Conservation (phyloP, 345 rosid species). For the Salix brachista region DNA sequence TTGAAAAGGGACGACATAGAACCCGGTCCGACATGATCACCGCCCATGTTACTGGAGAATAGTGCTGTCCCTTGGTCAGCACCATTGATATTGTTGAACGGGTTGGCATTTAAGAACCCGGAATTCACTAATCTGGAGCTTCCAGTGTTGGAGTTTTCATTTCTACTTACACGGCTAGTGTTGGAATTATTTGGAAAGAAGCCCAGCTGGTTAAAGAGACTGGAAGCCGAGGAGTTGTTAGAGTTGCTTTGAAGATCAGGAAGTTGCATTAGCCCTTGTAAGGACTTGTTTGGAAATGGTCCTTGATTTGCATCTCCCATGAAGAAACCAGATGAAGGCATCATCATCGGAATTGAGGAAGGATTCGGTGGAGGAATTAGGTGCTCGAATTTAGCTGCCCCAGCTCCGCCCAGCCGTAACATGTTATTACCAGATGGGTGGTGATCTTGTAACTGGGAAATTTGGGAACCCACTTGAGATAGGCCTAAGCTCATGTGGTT, state of each 20-base stretch:
- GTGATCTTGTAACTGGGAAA: slow-evolving; percentile 17
- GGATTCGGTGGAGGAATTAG: slow-evolving; percentile 10
- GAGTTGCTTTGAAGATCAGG: slow-evolving; percentile 10
- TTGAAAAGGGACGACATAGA: not conserved
- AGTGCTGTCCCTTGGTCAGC: slow-evolving; percentile 5
- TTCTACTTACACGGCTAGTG: not conserved
- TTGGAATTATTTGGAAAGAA: slow-evolving; percentile 11
- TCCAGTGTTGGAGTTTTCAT: not conserved
- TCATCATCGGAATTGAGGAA: slow-evolving; percentile 8
- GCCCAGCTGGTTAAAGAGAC: slow-evolving; percentile 6
- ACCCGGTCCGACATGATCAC: slow-evolving; percentile 4
- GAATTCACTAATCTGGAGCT: not conserved
- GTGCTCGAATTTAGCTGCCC: slow-evolving; percentile 17
- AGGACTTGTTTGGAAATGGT: slow-evolving; percentile 9
- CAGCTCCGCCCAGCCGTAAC: slow-evolving; percentile 4
- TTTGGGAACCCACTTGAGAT: slow-evolving; percentile 17
- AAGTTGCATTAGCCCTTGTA: slow-evolving; percentile 21
- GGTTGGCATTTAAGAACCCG: slow-evolving; percentile 14
- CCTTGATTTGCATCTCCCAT: slow-evolving; percentile 9
- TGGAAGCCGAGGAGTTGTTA: not conserved
- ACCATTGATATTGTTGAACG: slow-evolving; percentile 1
- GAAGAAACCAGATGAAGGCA: slow-evolving; percentile 17
- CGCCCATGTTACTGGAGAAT: slow-evolving; percentile 4
- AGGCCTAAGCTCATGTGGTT: slow-evolving; percentile 18
- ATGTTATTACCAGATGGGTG: slow-evolving; percentile 10